Conservation (phyloP, 2,329 filamentous ascomycete genomes). For the Apiospora kogelbergensis region DNA sequence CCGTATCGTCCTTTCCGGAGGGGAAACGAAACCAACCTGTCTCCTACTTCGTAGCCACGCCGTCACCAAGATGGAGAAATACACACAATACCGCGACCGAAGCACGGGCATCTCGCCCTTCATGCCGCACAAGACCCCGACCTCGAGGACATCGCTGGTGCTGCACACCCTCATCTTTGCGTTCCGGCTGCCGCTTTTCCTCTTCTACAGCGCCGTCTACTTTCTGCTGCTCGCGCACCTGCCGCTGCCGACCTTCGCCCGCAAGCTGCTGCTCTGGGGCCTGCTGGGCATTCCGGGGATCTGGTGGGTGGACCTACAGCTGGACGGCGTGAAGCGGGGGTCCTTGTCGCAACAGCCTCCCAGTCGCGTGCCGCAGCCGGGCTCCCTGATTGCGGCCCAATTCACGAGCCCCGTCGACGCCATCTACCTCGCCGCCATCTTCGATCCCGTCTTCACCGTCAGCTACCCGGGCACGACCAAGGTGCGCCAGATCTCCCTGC, state of each 20-base stretch:
- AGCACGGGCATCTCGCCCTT: constrained; percentile 96
- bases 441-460: constrained; percentile 90
- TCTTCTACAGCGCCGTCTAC: constrained; percentile 67
- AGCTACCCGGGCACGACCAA: constrained; percentile 74
- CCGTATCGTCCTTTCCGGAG: not conserved
- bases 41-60: not conserved
- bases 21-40: not conserved
- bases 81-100: constrained; percentile 88
- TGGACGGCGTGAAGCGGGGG: constrained; percentile 93
- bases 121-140: constrained; percentile 72
- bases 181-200: constrained; percentile 76
- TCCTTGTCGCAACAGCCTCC: constrained; percentile 74
- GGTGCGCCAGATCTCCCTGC: constrained; percentile 75
- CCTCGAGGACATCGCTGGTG: constrained; percentile 61
- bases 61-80: constrained; percentile 76
- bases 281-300: constrained; percentile 87
- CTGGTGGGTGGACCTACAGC: constrained; percentile 98
- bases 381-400: constrained; percentile 83
- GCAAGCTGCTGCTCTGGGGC: constrained; percentile 85
- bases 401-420: constrained; percentile 93
- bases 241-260: constrained; percentile 60
- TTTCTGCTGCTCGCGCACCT: constrained; percentile 83
- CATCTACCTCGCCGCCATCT: constrained; percentile 91
- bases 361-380: constrained; percentile 73
- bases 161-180: constrained; percentile 73